These are phyloP conservation scores for Fomes fomentarius DNA, from an alignment of 1,284 basidiomycete species.

Conservation along the genomic window DNA sequence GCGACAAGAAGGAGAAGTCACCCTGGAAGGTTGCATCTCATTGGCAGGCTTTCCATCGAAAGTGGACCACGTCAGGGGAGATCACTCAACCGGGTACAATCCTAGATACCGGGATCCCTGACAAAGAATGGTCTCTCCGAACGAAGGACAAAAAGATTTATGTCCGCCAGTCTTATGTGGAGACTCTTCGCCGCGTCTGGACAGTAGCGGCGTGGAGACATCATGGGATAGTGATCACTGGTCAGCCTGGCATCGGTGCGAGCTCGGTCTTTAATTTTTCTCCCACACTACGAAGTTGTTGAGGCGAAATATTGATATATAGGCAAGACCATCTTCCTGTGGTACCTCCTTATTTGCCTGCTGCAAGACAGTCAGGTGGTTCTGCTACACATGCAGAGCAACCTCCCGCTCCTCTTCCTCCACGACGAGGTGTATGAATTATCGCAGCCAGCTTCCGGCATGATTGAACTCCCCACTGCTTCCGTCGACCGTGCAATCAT, in stretches of 20 bases:
- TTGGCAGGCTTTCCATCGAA: too few relatives aligned
- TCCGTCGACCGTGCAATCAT: neutral
- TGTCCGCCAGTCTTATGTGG: too few relatives aligned
- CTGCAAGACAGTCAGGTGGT: neutral
- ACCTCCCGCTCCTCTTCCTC: neutral
- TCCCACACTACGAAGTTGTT: neutral
- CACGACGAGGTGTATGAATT: neutral
- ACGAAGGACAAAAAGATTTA: too few relatives aligned
- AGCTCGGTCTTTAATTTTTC: too few relatives aligned
- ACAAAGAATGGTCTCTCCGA: too few relatives aligned
- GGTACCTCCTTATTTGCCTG: neutral
- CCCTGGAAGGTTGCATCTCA: too few relatives aligned
- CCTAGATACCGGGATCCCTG: too few relatives aligned
- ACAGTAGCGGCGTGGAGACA: too few relatives aligned
- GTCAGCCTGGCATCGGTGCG: neutral
- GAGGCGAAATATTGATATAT: neutral
- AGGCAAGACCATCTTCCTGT: neutral
- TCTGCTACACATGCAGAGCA: neutral
- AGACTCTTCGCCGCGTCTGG: too few relatives aligned
- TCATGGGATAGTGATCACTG: neutral
- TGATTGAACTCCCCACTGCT: neutral
- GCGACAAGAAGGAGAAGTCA: too few relatives aligned
- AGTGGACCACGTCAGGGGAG: too few relatives aligned
- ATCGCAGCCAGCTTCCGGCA: neutral
- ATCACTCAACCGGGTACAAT: too few relatives aligned